Evolutionary conservation across 345 rosid species (phyloP).

Genomic region (Capsella bursapastoris): DNA sequence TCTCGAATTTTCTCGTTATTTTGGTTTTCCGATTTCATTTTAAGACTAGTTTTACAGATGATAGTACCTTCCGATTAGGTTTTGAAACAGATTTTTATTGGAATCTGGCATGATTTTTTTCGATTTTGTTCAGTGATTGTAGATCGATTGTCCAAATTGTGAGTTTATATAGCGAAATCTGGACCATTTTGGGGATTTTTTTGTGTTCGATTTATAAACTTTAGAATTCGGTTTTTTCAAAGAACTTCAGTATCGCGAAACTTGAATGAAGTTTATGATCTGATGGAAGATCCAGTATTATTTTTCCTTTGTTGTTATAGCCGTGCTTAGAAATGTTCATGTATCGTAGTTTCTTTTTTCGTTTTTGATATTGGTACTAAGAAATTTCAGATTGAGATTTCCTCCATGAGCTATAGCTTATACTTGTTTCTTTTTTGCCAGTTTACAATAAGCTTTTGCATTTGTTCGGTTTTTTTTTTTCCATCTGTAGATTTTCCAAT

Average conservation of each 20-base stretch:
- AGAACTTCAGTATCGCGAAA: neutral
- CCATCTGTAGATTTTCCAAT: neutral
- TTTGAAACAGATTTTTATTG: neutral
- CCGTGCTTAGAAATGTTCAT: neutral
- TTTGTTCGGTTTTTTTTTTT: neutral
- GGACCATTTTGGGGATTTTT: neutral
- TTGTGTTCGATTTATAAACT: neutral
- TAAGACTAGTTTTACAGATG: neutral
- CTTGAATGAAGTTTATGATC: neutral
- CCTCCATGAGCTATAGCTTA: neutral
- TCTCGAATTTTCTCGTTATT: slow-evolving; percentile 11
- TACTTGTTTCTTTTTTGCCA: neutral
- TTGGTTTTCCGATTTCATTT: slow-evolving; percentile 25
- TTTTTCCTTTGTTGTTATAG: neutral
- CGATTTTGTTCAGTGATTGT: neutral
- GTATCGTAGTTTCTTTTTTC: too few species aligned
- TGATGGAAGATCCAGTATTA: neutral
- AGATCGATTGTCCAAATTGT: neutral
- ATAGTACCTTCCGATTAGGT: slow-evolving; percentile 3
- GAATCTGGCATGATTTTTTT: neutral
- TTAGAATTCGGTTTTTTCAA: neutral
- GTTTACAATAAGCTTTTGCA: neutral
- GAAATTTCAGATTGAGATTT: too few species aligned
- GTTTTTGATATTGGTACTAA: too few species aligned
- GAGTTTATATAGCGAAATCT: slow-evolving; percentile 1